Evolutionary conservation across 2,329 filamentous ascomycete species (phyloP), one percentile per base, ranked within the genome.

Genomic region (Scedosporium apiospermum): DNA sequence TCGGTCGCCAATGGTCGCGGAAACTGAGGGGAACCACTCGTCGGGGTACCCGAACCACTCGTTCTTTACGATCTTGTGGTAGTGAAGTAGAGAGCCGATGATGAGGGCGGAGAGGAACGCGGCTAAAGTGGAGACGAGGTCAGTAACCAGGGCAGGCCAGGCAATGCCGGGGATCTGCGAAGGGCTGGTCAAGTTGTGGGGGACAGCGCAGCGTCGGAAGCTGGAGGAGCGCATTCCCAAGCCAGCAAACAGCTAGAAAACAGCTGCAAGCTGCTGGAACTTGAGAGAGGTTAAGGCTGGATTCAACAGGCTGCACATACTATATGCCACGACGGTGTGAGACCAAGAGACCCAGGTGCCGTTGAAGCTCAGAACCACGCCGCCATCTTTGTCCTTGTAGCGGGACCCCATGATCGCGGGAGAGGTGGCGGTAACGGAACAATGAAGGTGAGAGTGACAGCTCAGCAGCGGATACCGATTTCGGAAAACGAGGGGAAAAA

Each of bases 11-110:
- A 99, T 99, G 42, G 95, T 98, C 49, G 95, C 88, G 34, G 93
- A 97, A 23, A 97, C 93, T 53, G 93, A 96, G 64, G 93, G 93
- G 71, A 96, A 96, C 93, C 93, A 97, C 80, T 97, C 93, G 68
- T 96, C 81, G 1, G 93, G 93, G 72, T 96, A 96, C 69, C 91
- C 91, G 75, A 92, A 96, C 78, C 93, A 90, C 76, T 99, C 92
- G 76, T 99, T 99, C 76, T 97, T 82, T 63, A 99, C 95, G 68
- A 99, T 99, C 80, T 99, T 99, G 72, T 89, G 85, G 78, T 95
- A 98, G 77, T 99, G 95, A 58, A 99, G 82, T 62, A 81, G 83
- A 63, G 88, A 80, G 67, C 93, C 93, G 65, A 96, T 87, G 63
- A 93, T 74, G 67, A 98, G 80, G 64, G 93, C 93, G 72, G 91